phyloP scores from a whole-genome alignment of 495 filamentous ascomycete species.

The Xylaria acuta region DNA sequence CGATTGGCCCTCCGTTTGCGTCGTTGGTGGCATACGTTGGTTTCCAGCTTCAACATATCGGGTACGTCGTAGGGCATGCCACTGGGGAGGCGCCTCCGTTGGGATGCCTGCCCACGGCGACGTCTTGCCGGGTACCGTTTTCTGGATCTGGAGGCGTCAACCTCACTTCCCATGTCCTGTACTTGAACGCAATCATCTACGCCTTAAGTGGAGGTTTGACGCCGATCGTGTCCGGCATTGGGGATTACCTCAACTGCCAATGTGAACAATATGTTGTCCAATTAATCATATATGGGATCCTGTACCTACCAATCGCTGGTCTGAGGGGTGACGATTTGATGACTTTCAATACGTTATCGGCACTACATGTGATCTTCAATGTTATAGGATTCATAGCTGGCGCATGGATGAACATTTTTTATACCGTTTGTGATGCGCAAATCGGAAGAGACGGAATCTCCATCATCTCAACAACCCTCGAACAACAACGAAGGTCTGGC shows the following conservation, averaged over 20 bases:
- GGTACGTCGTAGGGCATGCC: background rate
- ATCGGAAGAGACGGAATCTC: background rate
- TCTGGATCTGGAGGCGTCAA: constrained; percentile 2
- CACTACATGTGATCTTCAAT: background rate
- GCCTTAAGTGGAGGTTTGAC: background rate
- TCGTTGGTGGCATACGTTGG: constrained; percentile 5
- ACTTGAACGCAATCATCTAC: constrained; percentile 10
- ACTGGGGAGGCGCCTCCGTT: background rate
- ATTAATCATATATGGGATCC: constrained; percentile 7
- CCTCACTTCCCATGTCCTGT: constrained; percentile 3
- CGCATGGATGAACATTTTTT: constrained; percentile 16
- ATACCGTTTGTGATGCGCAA: constrained; percentile 11
- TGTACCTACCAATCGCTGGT: constrained; percentile 1
- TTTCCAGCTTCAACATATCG: constrained; percentile 13
- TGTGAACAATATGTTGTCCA: constrained; percentile 8
- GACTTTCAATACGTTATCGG: constrained; percentile 4
- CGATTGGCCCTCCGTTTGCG: background rate
- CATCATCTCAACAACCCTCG: background rate
- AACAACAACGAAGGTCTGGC: background rate
- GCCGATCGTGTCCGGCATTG: background rate
- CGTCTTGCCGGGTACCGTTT: constrained; percentile 13
- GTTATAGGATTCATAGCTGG: constrained; percentile 5
- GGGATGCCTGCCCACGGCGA: constrained; percentile 8
- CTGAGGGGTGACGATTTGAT: background rate
- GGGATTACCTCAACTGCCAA: constrained; percentile 1